A percentile compares a stretch with the other conserved stretches of the same genome.
phyloP scores from a whole-genome alignment of 2,329 filamentous ascomycete species.

The Lachnellula arida region DNA sequence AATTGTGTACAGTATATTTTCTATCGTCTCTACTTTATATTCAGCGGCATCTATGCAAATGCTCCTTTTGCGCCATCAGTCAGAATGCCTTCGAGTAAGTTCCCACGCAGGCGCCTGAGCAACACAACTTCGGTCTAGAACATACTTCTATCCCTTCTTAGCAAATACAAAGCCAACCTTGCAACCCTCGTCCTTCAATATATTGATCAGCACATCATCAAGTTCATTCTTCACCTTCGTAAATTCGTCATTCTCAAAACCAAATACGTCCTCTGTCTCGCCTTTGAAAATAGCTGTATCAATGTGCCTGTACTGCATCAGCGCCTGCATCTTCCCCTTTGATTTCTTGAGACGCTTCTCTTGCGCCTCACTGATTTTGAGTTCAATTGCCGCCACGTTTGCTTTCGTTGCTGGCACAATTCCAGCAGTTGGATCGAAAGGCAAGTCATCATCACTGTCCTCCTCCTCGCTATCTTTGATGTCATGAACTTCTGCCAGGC shows the following conservation, averaged over 20 bases:
- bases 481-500: conserved; percentile 17
- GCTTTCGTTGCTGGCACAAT: conserved; percentile 39
- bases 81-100: not conserved
- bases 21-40: not conserved
- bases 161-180: conserved; percentile 47
- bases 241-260: conserved; percentile 32
- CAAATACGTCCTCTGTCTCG: conserved; percentile 30
- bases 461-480: conserved; percentile 18
- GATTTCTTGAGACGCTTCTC: conserved; percentile 29
- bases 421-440: conserved; percentile 13
- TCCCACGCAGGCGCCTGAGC: conserved; percentile 10
- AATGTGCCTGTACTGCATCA: conserved; percentile 52
- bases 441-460: conserved; percentile 31
- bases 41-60: not conserved
- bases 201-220: conserved; percentile 43
- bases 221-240: conserved; percentile 33
- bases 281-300: conserved; percentile 37
- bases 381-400: conserved; percentile 42
- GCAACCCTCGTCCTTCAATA: conserved; percentile 40
- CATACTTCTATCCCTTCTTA: conserved; percentile 28
- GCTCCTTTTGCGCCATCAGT: not conserved
- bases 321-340: conserved; percentile 39
- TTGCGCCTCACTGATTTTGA: conserved; percentile 33
- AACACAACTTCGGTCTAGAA: conserved; percentile 6
- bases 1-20: not conserved